Conservation (phyloP, 2,329 filamentous ascomycete genomes). For the Zelopaecilomyces penicillatus region DNA sequence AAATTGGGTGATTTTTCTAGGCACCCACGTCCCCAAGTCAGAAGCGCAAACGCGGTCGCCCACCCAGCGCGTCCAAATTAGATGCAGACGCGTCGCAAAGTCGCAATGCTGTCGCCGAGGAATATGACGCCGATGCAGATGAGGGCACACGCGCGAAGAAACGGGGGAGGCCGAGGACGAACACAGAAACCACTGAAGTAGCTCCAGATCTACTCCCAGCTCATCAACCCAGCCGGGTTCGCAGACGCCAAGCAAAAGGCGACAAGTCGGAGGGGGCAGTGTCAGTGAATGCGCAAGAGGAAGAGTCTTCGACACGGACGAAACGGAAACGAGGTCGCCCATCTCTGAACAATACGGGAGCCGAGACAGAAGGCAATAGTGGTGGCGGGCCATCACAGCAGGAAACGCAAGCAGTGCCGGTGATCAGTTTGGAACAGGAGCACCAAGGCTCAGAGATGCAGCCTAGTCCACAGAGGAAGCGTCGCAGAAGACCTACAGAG, state of each 20-base stretch:
- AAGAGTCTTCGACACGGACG: slow-evolving; percentile 15
- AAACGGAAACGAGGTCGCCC: slow-evolving; percentile 29
- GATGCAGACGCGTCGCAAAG: slow-evolving; percentile 17
- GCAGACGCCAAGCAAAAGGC: slow-evolving; percentile 11
- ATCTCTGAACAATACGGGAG: slow-evolving; percentile 14
- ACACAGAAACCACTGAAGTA: not conserved
- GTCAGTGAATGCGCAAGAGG: slow-evolving; percentile 4
- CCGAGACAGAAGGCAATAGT: slow-evolving; percentile 4
- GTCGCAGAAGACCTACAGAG: slow-evolving; percentile 7
- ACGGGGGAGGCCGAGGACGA: slow-evolving; percentile 15
- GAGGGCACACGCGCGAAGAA: slow-evolving; percentile 17
- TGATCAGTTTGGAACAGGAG: slow-evolving; percentile 1
- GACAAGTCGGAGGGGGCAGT: not conserved
- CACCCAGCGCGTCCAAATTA: slow-evolving; percentile 32
- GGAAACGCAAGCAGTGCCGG: slow-evolving; percentile 6
- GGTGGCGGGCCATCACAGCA: not conserved
- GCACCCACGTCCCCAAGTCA: slow-evolving; percentile 20
- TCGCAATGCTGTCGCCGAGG: slow-evolving; percentile 8
- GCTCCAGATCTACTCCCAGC: not conserved
- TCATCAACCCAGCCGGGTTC: not conserved
- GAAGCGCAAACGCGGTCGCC: slow-evolving; percentile 37
- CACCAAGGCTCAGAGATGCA: slow-evolving; percentile 2
- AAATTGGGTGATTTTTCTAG: slow-evolving; percentile 7
- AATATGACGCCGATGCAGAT: slow-evolving; percentile 16
- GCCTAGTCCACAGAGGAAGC: slow-evolving; percentile 3